Percentiles rank a stretch among this genome's conserved stretches.
Evolutionary conservation across 1,284 basidiomycete genomes (phyloP).

Genomic region (Inonotus obliquus): DNA sequence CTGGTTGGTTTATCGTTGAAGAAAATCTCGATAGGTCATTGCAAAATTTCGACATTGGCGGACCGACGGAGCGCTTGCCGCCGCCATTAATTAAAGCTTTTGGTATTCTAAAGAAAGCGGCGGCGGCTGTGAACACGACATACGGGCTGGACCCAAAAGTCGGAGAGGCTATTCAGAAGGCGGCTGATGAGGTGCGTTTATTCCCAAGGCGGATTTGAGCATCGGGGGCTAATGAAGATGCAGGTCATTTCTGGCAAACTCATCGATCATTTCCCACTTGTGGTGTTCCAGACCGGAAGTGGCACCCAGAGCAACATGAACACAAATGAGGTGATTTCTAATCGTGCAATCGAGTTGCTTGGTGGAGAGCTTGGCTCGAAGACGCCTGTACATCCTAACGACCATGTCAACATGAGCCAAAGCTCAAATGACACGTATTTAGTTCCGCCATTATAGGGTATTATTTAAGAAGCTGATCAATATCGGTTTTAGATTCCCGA

Average conservation of each 20-base stretch:
- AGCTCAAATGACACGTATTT: conserved; percentile 96
- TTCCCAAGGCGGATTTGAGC: neutral
- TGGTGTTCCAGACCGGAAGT: conserved; percentile 99
- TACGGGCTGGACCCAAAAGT: conserved; percentile 93
- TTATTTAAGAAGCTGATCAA: neutral
- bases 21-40: conserved; percentile 57
- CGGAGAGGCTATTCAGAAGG: conserved; percentile 85
- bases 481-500: conserved; percentile 75
- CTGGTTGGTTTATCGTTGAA: neutral
- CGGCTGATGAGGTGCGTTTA: conserved; percentile 82
- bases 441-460: conserved; percentile 24
- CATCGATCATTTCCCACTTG: conserved; percentile 93
- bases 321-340: conserved; percentile 98
- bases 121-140: conserved; percentile 84
- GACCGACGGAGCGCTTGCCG: conserved; percentile 88
- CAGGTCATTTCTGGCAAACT: conserved; percentile 96
- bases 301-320: conserved; percentile 99
- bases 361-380: conserved; percentile 96
- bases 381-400: conserved; percentile 98
- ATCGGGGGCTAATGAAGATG: conserved; percentile 1
- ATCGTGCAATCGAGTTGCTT: conserved; percentile 96
- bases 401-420: conserved; percentile 99
- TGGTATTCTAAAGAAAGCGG: conserved; percentile 97
- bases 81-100: conserved; percentile 96
- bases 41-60: conserved; percentile 99